These are phyloP conservation scores for Batrachochytrium dendrobatidis DNA, from an alignment of 371 early-diverging fungal genomes.

Conservation along the genomic window DNA sequence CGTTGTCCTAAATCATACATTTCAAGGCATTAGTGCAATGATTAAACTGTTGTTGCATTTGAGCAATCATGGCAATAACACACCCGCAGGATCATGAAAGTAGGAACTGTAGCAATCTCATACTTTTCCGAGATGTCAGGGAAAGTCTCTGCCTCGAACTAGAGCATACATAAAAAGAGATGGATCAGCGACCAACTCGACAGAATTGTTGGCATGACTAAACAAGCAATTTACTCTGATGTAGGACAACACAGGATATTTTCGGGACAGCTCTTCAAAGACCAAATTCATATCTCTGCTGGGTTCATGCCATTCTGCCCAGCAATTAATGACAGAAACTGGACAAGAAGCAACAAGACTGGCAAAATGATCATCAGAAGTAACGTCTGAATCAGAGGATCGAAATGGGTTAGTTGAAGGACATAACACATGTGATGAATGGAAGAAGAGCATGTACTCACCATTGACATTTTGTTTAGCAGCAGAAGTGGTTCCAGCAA, in stretches of 20 bases:
- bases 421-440: no score
- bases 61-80: background rate
- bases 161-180: background rate
- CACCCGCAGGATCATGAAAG: slow-evolving; percentile 78
- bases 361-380: slow-evolving; percentile 36
- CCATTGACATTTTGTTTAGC: background rate
- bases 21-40: background rate
- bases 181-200: background rate
- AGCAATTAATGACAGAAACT: slow-evolving; percentile 60
- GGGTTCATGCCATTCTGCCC: slow-evolving; percentile 85
- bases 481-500: no score
- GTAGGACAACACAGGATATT: slow-evolving; percentile 43
- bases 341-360: slow-evolving; percentile 18
- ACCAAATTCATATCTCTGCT: slow-evolving; percentile 84
- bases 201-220: background rate
- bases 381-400: slow-evolving; percentile 10
- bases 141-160: slow-evolving; percentile 88
- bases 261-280: slow-evolving; percentile 71
- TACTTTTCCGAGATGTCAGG: slow-evolving; percentile 78
- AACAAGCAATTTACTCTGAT: background rate
- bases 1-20: slow-evolving; percentile 44
- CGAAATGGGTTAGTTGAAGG: no score
- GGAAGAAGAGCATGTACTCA: background rate
- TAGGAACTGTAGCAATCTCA: slow-evolving; percentile 88
- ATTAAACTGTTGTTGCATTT: background rate